These are phyloP conservation scores for Capsicum chinense DNA, from an alignment of 257 asterid genomes.

Conservation along the genomic window DNA sequence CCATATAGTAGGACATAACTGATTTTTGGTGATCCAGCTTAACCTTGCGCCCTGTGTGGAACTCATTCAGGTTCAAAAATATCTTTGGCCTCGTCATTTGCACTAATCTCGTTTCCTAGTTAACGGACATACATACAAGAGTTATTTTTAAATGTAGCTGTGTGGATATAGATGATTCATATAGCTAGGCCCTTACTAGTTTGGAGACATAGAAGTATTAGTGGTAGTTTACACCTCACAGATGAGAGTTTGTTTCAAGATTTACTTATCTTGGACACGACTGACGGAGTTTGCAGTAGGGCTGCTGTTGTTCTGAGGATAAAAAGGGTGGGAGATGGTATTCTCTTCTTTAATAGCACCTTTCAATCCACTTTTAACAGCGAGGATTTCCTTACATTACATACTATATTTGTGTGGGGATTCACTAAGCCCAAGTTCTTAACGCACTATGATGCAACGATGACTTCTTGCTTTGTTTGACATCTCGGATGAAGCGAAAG, in stretches of 20 bases:
- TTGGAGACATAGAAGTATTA: background rate
- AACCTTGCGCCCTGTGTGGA: background rate
- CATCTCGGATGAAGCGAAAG: background rate
- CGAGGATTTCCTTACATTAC: too few relatives aligned
- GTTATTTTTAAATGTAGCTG: background rate
- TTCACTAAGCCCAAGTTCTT: too few relatives aligned
- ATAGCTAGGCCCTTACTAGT: background rate
- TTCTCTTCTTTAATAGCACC: constrained; percentile 17
- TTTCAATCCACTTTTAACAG: background rate
- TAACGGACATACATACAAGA: background rate
- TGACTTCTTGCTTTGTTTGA: background rate
- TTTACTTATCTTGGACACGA: background rate
- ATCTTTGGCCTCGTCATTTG: background rate
- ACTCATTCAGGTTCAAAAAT: background rate
- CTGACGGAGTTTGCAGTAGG: background rate
- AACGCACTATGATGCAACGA: too few relatives aligned
- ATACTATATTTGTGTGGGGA: too few relatives aligned
- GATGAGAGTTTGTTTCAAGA: background rate
- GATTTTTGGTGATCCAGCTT: background rate
- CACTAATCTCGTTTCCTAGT: background rate
- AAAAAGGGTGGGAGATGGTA: background rate
- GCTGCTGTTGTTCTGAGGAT: constrained; percentile 11
- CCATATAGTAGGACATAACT: background rate
- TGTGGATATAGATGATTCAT: background rate
- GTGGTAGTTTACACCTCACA: background rate